Evolutionary conservation across 2,329 filamentous ascomycete species (phyloP).

Genomic region (Botryotinia globosa): DNA sequence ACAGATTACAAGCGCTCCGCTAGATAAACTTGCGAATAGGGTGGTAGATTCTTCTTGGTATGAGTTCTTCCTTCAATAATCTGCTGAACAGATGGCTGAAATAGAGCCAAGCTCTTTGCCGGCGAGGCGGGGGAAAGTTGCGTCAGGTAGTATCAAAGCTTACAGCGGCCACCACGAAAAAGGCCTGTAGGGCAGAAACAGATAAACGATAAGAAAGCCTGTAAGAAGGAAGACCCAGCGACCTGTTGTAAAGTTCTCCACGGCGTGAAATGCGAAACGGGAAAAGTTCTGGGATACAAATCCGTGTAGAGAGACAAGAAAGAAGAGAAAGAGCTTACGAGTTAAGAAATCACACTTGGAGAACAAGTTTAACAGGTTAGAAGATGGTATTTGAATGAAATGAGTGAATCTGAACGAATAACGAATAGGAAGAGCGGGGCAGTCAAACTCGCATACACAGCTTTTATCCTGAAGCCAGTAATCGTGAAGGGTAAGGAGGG

Average conservation of each 20-base stretch:
- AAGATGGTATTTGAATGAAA: slow-evolving; percentile 16
- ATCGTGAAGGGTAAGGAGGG: slow-evolving; percentile 6
- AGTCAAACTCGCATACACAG: slow-evolving; percentile 6
- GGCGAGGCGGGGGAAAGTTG: slow-evolving; percentile 20
- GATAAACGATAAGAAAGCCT: slow-evolving; percentile 18
- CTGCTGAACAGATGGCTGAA: neutral
- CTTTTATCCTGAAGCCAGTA: slow-evolving; percentile 7
- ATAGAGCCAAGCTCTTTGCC: slow-evolving; percentile 11
- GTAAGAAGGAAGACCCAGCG: slow-evolving; percentile 1
- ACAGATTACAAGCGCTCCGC: slow-evolving; percentile 27
- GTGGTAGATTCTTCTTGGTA: slow-evolving; percentile 36
- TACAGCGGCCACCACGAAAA: slow-evolving; percentile 7
- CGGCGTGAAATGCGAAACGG: neutral
- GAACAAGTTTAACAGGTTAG: neutral
- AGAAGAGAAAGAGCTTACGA: slow-evolving; percentile 9
- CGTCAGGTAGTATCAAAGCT: slow-evolving; percentile 10
- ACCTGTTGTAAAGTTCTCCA: neutral
- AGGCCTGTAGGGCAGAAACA: slow-evolving; percentile 12
- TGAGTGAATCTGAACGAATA: slow-evolving; percentile 16
- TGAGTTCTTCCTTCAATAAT: slow-evolving; percentile 23
- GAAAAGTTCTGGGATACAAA: neutral
- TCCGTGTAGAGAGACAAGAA: neutral
- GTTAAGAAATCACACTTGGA: neutral
- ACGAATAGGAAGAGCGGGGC: slow-evolving; percentile 17
- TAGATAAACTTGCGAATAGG: slow-evolving; percentile 29